Evolutionary conservation across 345 rosid species (phyloP), one percentile per base, ranked within the genome.

Genomic region (Gossypium australe): DNA sequence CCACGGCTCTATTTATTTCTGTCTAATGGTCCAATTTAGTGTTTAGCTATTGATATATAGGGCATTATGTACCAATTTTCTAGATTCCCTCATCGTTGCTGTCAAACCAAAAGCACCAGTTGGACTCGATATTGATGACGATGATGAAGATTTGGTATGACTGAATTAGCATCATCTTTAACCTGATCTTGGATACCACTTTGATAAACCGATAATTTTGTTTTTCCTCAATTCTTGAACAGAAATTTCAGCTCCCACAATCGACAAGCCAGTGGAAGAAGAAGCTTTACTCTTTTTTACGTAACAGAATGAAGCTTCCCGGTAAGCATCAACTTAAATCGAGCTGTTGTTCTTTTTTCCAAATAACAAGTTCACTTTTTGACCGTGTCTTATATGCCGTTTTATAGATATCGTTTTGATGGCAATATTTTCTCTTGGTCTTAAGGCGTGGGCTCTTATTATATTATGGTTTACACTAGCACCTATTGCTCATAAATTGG

Each of bases 211-310:
- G 16, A 52, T 2, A 44, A 22, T 27, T 7, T 72, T 73, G 1
- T 51, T 56, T 59, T 53, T 69, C 24, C 67, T 41, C 52, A 63
- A 64, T 66, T 73, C 24, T 58, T 76, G 18, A 43, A 75, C 76
- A 93, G 93, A 89, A 88, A 86, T 93, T 93, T 84, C 84, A 86
- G 80, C 87, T 93, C 71, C 95, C 98, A 67, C 81, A 81, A 17
- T 84, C 98, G 72, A 80, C 93, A 69, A 89, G 87, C 80, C 79
- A 79, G 71, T 86, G 95, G 91, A 88, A 93, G 87, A 93, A 76
- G 85, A 89, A 77, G 86, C 86, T 91, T 8, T 93, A 82, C 75
- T 78, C 70, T 80, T 79, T 91, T 79, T 82, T 89, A 62, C 91
- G 71, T 74, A 80, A 91, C 73, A 91, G 83, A 84, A 70, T 93